These are phyloP conservation scores for Lasiodiplodia sp. DNA, from an alignment of 2,329 filamentous ascomycete genomes.

Conservation along the genomic window DNA sequence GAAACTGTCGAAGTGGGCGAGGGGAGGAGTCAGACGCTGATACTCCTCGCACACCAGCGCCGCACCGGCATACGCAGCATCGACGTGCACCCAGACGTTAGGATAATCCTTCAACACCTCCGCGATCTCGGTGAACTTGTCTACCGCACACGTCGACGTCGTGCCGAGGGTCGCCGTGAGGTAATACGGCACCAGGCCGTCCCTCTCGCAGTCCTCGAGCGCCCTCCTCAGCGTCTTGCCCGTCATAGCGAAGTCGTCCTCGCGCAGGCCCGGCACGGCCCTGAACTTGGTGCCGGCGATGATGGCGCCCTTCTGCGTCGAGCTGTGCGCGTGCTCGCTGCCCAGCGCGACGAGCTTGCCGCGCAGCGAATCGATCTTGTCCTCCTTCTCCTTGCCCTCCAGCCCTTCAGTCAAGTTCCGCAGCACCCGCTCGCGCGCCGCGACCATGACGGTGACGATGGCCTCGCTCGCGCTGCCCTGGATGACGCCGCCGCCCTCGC, in stretches of 20 bases:
- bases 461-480: constrained; percentile 91
- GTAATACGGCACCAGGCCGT: constrained; percentile 84
- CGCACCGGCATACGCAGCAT: constrained; percentile 90
- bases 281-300: constrained; percentile 86
- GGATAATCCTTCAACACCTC: constrained; percentile 61
- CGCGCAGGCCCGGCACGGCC: constrained; percentile 68
- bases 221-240: constrained; percentile 66
- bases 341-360: constrained; percentile 80
- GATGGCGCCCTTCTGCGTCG: constrained; percentile 84
- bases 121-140: constrained; percentile 77
- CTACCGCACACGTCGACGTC: constrained; percentile 86
- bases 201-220: constrained; percentile 69
- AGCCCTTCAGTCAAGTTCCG: constrained; percentile 42
- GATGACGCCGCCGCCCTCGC: constrained; percentile 87
- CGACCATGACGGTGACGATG: constrained; percentile 84
- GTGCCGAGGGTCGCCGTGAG: constrained; percentile 84
- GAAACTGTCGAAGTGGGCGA: constrained; percentile 81
- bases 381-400: constrained; percentile 66
- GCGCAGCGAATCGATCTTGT: constrained; percentile 70
- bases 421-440: constrained; percentile 71
- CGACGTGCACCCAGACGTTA: constrained; percentile 87
- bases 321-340: constrained; percentile 80
- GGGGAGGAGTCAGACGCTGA: constrained; percentile 69
- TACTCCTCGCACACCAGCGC: constrained; percentile 84
- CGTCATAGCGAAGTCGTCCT: constrained; percentile 74